Conservation (phyloP, 1,139 yeast species). For the Suhomyces bokatorum region DNA sequence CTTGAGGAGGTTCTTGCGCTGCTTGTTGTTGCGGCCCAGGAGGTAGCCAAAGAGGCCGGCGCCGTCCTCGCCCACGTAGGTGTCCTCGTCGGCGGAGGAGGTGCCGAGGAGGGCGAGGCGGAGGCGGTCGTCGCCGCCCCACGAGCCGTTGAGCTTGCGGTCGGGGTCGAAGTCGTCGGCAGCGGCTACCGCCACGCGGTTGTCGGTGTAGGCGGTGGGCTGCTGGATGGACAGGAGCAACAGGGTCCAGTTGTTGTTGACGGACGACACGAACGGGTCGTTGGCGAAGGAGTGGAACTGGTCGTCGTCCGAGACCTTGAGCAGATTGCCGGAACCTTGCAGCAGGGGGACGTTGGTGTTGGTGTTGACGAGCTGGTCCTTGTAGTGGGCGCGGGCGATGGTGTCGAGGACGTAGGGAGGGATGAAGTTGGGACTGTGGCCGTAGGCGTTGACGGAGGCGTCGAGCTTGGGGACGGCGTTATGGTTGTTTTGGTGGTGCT, state of each 20-base stretch:
- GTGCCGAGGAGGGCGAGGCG: constrained; percentile 53
- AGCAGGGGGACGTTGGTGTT: constrained; percentile 25
- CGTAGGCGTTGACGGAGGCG: constrained; percentile 29
- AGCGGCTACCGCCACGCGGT: constrained; percentile 26
- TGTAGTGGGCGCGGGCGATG: constrained; percentile 46
- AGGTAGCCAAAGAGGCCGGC: constrained; percentile 13
- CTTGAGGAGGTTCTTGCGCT: constrained; percentile 15
- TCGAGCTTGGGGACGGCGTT: constrained; percentile 2
- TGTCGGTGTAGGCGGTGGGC: constrained; percentile 39
- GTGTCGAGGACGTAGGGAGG: constrained; percentile 65
- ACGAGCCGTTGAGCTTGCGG: constrained; percentile 39
- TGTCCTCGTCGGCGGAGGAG: constrained; percentile 31
- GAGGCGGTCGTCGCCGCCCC: constrained; percentile 74
- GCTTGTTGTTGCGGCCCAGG: constrained; percentile 7
- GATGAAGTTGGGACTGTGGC: constrained; percentile 40
- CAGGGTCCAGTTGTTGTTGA: constrained; percentile 42
- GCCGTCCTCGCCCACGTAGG: constrained; percentile 22
- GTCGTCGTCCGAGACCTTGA: constrained; percentile 27
- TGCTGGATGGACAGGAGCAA: constrained; percentile 38
- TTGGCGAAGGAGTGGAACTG: constrained; percentile 38
- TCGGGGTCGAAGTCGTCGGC: constrained; percentile 19
- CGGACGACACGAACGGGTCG: constrained; percentile 41
- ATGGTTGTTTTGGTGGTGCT: neutral
- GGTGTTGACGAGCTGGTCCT: constrained; percentile 36
- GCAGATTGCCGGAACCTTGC: constrained; percentile 9